Percentiles rank a stretch among this genome's conserved stretches.
phyloP scores from a whole-genome alignment of 176 grass and related monocot genomes.

The Puccinellia tenuiflora region DNA sequence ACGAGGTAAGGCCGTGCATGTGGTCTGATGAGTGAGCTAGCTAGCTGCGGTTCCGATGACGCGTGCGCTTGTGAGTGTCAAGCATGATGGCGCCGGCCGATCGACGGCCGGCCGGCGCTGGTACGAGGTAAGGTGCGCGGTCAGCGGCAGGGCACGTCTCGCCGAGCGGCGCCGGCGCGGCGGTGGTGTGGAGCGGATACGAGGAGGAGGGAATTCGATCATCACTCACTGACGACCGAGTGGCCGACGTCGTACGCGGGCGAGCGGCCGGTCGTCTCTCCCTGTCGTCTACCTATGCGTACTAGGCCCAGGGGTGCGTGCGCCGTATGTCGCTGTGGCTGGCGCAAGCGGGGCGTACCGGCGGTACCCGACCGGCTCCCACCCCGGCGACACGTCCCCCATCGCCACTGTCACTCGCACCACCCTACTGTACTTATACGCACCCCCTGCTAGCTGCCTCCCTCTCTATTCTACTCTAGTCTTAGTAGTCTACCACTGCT shows the following conservation, averaged over 20 bases:
- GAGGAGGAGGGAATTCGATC: not conserved
- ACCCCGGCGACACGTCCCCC: slow-evolving; percentile 15
- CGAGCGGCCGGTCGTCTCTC: not conserved
- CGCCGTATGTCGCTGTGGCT: slow-evolving; percentile 40
- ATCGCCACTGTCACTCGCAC: slow-evolving; percentile 20
- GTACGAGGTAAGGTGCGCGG: not conserved
- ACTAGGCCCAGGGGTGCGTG: not conserved
- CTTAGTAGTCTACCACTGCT: not conserved
- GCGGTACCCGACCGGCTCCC: not conserved
- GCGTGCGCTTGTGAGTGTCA: not conserved
- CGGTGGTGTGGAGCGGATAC: not conserved
- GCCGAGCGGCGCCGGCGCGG: not conserved
- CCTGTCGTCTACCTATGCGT: too few relatives aligned
- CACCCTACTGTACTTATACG: slow-evolving; percentile 33
- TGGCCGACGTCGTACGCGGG: not conserved
- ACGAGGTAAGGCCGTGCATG: too few relatives aligned
- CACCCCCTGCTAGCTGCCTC: too few relatives aligned
- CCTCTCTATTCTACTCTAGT: not conserved
- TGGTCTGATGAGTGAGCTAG: too few relatives aligned
- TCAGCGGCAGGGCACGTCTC: not conserved
- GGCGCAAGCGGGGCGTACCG: slow-evolving; percentile 4
- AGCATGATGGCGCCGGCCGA: not conserved
- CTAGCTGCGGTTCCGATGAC: too few relatives aligned
- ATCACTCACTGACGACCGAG: not conserved
- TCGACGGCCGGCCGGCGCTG: not conserved